Evolutionary conservation across 352 stramenopile species (phyloP).

Genomic region (Albugo laibachii): DNA sequence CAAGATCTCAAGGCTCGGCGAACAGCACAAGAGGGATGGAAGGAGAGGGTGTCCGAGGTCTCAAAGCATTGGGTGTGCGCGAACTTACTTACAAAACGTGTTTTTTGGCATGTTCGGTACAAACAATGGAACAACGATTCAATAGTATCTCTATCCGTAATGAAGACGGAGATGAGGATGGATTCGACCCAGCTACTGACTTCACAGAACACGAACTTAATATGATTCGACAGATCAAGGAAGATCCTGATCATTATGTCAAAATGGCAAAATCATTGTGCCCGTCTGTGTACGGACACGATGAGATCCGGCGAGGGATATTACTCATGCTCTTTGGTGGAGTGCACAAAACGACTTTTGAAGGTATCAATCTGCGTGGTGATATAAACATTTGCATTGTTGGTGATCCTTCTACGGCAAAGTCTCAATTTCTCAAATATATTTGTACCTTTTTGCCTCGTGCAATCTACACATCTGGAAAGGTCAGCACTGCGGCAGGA

Average conservation of each 20-base stretch:
- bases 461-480: conserved; percentile 97
- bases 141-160: conserved; percentile 74
- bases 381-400: conserved; percentile 99
- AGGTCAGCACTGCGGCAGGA: conserved; percentile 94
- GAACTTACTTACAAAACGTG: conserved; percentile 97
- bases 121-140: conserved; percentile 80
- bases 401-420: conserved; percentile 93
- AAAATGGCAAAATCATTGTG: conserved; percentile 92
- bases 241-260: conserved; percentile 76
- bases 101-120: conserved; percentile 90
- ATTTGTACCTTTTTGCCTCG: conserved; percentile 84
- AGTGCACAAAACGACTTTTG: conserved; percentile 93
- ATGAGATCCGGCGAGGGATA: conserved; percentile 86
- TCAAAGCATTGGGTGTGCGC: conserved; percentile 89
- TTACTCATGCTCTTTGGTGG: conserved; percentile 96
- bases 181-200: conserved; percentile 15
- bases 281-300: conserved; percentile 94
- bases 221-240: conserved; percentile 84
- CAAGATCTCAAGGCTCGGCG: conserved; percentile 20
- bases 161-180: conserved; percentile 36
- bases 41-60: conserved; percentile 84
- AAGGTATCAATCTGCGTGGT: conserved; percentile 95
- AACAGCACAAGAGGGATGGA: conserved; percentile 62
- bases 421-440: conserved; percentile 99
- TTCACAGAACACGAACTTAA: conserved; percentile 86